Base-by-base conservation (phyloP, 805 yeast species). In the Blastobotrys terrestris region DNA sequence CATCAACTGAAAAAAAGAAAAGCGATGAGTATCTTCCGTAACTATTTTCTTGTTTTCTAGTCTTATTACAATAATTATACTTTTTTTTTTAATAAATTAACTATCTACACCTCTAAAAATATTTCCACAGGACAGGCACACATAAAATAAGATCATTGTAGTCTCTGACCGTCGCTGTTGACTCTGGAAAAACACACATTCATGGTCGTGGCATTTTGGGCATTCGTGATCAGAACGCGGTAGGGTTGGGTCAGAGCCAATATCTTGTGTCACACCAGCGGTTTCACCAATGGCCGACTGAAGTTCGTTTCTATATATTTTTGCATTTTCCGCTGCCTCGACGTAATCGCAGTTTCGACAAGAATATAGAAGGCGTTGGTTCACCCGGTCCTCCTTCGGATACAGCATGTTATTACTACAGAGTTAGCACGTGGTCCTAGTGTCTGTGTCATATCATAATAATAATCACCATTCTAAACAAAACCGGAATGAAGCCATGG, bases 161-260 rank as follows among this genome's bases (percentile, higher is more conserved):
- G 99, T 94, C 67, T 94, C 99, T 49, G 88, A 90, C 53, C 97
- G 79, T 63, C 91, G 81, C 71, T 94, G 97, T 68, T 94, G 99
- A 21, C 94, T 83, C 71, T 94, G 99, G 78, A 94, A 94, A 67
- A 94, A 94, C 41, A 94, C 99, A 70, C 96, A 88, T 61, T 91
- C 96, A 58, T 83, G 81, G 55, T 86, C 85, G 60, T 80, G 84
- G 71, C 99, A 94, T 51, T 78, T 77, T 2, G 97, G 96, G 69
- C 99, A 94, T 62, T 87, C 91, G 65, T 87, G 87, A 68, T 92
- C 94, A 1, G 96, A 86, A 59, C 97, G 77, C 52, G 99, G 99
- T 65, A 94, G 82, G 1, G 99, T 94, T n/a, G 98, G 98, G 70
- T 94, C 99, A 20, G 84, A 77, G 0, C 97, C 97, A 59, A 94